These are phyloP conservation scores for Penicillium paxilli DNA, from an alignment of 495 filamentous ascomycete genomes.

Conservation along the genomic window DNA sequence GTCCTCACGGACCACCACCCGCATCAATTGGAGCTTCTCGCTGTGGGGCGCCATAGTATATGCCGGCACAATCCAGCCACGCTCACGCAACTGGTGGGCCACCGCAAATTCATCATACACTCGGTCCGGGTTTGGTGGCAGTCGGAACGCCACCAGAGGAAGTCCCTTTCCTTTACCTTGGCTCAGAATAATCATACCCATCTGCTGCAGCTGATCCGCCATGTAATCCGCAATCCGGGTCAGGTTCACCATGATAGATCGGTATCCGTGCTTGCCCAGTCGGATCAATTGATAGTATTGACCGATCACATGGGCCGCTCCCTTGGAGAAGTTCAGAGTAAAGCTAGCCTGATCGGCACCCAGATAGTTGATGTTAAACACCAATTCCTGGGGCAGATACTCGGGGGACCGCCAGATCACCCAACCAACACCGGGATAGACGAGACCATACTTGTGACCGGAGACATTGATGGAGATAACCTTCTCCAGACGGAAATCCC, in stretches of 20 bases:
- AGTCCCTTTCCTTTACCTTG: constrained; percentile 71
- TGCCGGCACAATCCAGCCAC: constrained; percentile 88
- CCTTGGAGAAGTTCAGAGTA: constrained; percentile 96
- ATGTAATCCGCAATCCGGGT: constrained; percentile 84
- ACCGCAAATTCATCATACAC: constrained; percentile 81
- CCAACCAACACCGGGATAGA: constrained; percentile 94
- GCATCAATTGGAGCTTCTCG: constrained; percentile 76
- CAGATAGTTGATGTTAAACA: constrained; percentile 98
- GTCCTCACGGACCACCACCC: constrained; percentile 86
- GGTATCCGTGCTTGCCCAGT: constrained; percentile 84
- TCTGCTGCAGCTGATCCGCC: constrained; percentile 59
- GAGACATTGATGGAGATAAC: constrained; percentile 92
- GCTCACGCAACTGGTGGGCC: constrained; percentile 77
- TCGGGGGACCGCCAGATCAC: constrained; percentile 83
- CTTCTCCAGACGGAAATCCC: constrained; percentile 86
- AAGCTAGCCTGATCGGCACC: constrained; percentile 94
- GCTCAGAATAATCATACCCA: constrained; percentile 86
- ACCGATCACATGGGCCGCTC: constrained; percentile 87
- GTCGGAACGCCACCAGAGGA: constrained; percentile 82
- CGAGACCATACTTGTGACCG: constrained; percentile 81
- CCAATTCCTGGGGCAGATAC: constrained; percentile 82
- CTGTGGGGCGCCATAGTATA: constrained; percentile 93
- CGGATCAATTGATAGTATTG: constrained; percentile 97
- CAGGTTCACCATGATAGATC: constrained; percentile 82
- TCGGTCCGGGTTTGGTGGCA: constrained; percentile 56